A percentile compares a stretch with the other conserved stretches of the same genome.
phyloP scores from a whole-genome alignment of 2,329 filamentous ascomycete species.

The Triangularia setosa region DNA sequence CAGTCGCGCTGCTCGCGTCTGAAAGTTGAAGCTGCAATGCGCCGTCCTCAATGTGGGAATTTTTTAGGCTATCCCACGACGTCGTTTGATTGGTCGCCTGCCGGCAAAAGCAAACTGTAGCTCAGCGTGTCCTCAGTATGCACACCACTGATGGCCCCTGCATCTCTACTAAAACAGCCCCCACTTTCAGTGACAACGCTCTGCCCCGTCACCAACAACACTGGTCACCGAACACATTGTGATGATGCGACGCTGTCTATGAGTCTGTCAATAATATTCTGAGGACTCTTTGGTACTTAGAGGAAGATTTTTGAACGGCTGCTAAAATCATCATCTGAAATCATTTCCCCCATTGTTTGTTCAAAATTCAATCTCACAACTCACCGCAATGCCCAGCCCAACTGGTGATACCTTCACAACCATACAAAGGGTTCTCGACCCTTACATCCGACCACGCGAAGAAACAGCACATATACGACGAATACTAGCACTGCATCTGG shows the following conservation, averaged over 20 bases:
- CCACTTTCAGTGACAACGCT: not conserved
- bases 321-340: not conserved
- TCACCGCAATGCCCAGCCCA: not conserved
- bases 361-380: not conserved
- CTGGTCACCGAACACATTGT: not conserved
- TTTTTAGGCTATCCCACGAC: slow-evolving; percentile 20
- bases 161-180: not conserved
- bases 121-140: not conserved
- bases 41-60: slow-evolving; percentile 13
- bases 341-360: not conserved
- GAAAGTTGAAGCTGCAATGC: slow-evolving; percentile 7
- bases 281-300: not conserved
- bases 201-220: not conserved
- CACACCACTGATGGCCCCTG: not conserved
- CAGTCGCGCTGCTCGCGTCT: slow-evolving; percentile 9
- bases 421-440: slow-evolving; percentile 44
- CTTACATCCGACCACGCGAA: slow-evolving; percentile 54
- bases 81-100: slow-evolving; percentile 20
- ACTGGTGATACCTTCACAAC: slow-evolving; percentile 33
- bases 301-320: not conserved
- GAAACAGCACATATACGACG: slow-evolving; percentile 55
- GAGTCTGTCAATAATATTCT: not conserved
- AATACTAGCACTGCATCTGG: slow-evolving; percentile 51
- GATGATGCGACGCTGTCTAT: not conserved
- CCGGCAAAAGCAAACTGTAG: slow-evolving; percentile 1